phyloP scores from a whole-genome alignment of 768 basidiomycete genomes.

The Amanita exitialis region DNA sequence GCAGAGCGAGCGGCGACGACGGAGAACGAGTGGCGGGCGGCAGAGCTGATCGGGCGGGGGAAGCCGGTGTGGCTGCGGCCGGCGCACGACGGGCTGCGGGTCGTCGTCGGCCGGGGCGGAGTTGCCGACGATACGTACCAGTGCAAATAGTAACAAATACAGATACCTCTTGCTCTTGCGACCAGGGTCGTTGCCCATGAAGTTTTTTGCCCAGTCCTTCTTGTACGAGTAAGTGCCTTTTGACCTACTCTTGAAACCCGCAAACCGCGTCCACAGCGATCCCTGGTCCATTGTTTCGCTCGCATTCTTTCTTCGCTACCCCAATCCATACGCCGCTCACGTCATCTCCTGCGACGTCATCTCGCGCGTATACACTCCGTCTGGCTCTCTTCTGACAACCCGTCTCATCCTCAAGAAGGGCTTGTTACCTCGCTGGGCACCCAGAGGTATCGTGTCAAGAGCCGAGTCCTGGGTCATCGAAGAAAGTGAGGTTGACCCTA shows the following conservation, averaged over 20 bases:
- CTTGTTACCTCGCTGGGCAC: constrained; percentile 87
- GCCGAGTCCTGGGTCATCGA: constrained; percentile 94
- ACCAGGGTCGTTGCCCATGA: constrained; percentile 33
- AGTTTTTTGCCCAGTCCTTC: constrained; percentile 47
- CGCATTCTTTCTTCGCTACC: constrained; percentile 92
- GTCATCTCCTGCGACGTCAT: constrained; percentile 95
- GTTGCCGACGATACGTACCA: constrained; percentile 47
- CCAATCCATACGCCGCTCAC: constrained; percentile 90
- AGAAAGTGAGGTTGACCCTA: constrained; percentile 87
- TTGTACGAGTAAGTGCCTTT: constrained; percentile 37
- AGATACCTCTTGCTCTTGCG: neutral
- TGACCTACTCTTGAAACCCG: neutral
- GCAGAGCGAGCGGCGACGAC: constrained; percentile 19
- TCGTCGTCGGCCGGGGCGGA: constrained; percentile 31
- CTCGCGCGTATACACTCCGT: constrained; percentile 62
- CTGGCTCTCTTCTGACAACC: constrained; percentile 74
- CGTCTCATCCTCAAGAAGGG: constrained; percentile 90
- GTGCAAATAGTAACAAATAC: constrained; percentile 2
- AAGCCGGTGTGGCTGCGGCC: constrained; percentile 53
- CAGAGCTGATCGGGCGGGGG: constrained; percentile 39
- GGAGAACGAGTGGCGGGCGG: constrained; percentile 27
- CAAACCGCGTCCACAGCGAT: constrained; percentile 45
- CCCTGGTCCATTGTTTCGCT: constrained; percentile 88
- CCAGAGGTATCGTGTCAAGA: constrained; percentile 68
- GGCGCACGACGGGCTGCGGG: constrained; percentile 63